Conservation (phyloP, 345 rosid genomes). For the Pelargonium nanum region DNA sequence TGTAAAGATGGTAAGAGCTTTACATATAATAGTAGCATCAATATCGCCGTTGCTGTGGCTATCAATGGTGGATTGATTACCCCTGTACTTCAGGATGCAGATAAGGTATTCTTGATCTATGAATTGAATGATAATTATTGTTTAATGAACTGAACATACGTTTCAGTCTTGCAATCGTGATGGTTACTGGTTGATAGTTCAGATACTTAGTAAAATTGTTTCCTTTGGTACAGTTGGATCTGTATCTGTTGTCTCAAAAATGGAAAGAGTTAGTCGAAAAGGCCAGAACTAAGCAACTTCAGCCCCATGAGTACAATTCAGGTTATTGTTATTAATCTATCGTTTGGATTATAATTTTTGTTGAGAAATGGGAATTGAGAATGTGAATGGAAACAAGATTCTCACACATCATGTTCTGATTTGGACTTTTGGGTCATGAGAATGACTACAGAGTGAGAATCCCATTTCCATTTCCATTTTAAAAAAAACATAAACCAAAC, state of each 20-base stretch:
- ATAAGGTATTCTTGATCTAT: conserved; percentile 50
- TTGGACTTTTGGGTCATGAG: too few relatives aligned
- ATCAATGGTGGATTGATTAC: conserved; percentile 89
- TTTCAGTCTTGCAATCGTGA: not conserved
- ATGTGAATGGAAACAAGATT: too few relatives aligned
- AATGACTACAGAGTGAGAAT: too few relatives aligned
- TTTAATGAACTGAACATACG: too few relatives aligned
- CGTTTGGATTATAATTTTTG: too few relatives aligned
- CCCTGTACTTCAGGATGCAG: conserved; percentile 92
- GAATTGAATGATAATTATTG: too few relatives aligned
- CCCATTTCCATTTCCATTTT: too few relatives aligned
- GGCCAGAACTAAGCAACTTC: conserved; percentile 79
- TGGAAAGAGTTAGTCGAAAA: conserved; percentile 95
- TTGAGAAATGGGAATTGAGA: too few relatives aligned
- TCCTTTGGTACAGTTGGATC: conserved; percentile 51
- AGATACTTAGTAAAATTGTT: not conserved
- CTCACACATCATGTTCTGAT: too few relatives aligned
- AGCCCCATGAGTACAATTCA: conserved; percentile 91
- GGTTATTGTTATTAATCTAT: too few relatives aligned
- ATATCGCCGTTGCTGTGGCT: conserved; percentile 94
- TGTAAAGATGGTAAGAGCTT: conserved; percentile 88
- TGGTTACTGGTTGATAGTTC: conserved; percentile 2
- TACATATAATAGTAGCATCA: conserved; percentile 52
- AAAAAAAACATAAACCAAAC: too few relatives aligned
- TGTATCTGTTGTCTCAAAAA: conserved; percentile 73